phyloP scores from a whole-genome alignment of 208 protist species.

The Leishmania guyanensis region DNA sequence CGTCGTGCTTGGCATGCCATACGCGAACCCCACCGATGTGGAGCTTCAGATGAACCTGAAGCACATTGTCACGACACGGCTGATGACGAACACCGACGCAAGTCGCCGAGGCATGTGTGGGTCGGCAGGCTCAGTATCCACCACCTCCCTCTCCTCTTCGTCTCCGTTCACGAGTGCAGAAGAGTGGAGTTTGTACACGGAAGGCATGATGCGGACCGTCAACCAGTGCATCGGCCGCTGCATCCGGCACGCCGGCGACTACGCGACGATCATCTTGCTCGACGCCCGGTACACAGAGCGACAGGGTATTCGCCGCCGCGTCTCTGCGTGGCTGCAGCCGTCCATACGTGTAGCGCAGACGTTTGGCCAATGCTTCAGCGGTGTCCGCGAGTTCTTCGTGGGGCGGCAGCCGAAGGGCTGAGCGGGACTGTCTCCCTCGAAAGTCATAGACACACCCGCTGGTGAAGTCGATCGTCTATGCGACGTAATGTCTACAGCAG shows the following conservation, averaged over 20 bases:
- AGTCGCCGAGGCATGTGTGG: not conserved
- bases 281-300: constrained; percentile 88
- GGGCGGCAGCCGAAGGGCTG: not conserved
- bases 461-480: not conserved
- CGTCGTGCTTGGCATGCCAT: constrained; percentile 96
- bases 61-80: constrained; percentile 58
- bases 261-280: constrained; percentile 93
- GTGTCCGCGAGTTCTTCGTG: constrained; percentile 68
- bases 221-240: constrained; percentile 97
- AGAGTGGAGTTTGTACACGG: constrained; percentile 86
- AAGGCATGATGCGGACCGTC: constrained; percentile 95
- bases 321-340: constrained; percentile 72
- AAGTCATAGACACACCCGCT: not conserved
- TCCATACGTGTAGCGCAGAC: constrained; percentile 39
- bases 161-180: constrained; percentile 38
- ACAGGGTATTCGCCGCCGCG: constrained; percentile 42
- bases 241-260: constrained; percentile 94
- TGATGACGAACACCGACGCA: not conserved
- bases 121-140: not conserved
- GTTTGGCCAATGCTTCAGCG: constrained; percentile 78
- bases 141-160: not conserved
- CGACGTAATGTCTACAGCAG: too few species aligned
- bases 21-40: constrained; percentile 91
- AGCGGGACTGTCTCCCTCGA: not conserved
- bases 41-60: constrained; percentile 89